Evolutionary conservation across 2,329 filamentous ascomycete genomes (phyloP), one percentile per base, ranked within the genome.

Genomic region (Niveomyces coronatus): DNA sequence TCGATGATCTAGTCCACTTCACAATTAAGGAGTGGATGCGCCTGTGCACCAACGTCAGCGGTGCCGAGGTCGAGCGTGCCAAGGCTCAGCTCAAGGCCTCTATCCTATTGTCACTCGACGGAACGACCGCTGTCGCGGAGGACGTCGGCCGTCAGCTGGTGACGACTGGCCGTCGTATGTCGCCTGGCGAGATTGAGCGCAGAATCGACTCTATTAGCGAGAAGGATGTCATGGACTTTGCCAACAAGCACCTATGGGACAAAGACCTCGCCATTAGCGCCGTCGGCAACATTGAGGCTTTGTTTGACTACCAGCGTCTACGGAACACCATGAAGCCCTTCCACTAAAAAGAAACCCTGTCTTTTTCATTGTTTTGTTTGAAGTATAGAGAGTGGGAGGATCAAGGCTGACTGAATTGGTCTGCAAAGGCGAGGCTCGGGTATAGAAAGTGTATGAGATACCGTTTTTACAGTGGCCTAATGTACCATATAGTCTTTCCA

Each of bases 71-170:
- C 45, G 91, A 98, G 78, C 89, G 91, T 53, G 91, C 91, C 65
- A 98, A 98, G 79, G 85, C 91, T 48, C 91, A 98, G 72, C 82
- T 98, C 55, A 98, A 98, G 79, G 91, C 91, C 46, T 94, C 88
- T 39, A 88, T 98, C 57, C 85, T 98, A 45, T 80, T 98, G 49
- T 94, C 87, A 37, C 85, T 98, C 22, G 91, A 98, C 62, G 93
- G 88, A 63, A 96, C 91, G 58, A 96, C 91, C 34, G 87, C 91
- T 53, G 82, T 95, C 39, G 91, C 91, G 45, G 91, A 98, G 74
- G 91, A 98, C 62, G 94, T 98, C 63, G 91, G 91, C 57, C 85
- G 91, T 64, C 91, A 98, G 70, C 87, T 98, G 66, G 80, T 98
- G 70, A 96, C 88, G 57, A 96, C 91, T 42, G 91, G 91, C 60